These are phyloP conservation scores for Lagenidium giganteum DNA, from an alignment of 352 stramenopile species.

Conservation along the genomic window DNA sequence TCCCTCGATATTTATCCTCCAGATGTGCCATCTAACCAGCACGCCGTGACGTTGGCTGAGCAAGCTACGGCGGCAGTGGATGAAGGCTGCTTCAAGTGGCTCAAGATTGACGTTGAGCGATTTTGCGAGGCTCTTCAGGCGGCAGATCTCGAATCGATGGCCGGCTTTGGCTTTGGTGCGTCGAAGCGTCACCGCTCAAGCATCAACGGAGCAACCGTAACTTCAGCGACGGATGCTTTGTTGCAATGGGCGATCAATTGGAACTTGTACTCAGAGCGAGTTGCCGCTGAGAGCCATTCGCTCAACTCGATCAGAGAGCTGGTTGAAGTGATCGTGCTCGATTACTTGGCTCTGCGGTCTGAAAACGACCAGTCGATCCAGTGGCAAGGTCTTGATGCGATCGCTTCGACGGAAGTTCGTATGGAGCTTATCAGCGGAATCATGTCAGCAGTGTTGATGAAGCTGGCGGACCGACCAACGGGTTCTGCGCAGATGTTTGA, in stretches of 20 bases:
- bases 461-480: slow-evolving; percentile 45
- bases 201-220: slow-evolving; percentile 20
- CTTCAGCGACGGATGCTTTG: slow-evolving; percentile 22
- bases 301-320: slow-evolving; percentile 76
- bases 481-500: slow-evolving; percentile 72
- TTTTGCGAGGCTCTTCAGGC: slow-evolving; percentile 63
- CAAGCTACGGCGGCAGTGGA: slow-evolving; percentile 50
- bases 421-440: slow-evolving; percentile 62
- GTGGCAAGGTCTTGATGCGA: slow-evolving; percentile 53
- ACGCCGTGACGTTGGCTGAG: slow-evolving; percentile 65
- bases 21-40: slow-evolving; percentile 57
- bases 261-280: slow-evolving; percentile 82
- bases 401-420: slow-evolving; percentile 51
- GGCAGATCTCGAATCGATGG: slow-evolving; percentile 41
- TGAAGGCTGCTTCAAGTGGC: slow-evolving; percentile 74
- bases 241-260: slow-evolving; percentile 78
- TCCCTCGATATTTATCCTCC: slow-evolving; percentile 60
- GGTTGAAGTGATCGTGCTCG: slow-evolving; percentile 71
- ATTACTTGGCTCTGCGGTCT: slow-evolving; percentile 47
- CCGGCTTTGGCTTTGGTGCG: slow-evolving; percentile 26
- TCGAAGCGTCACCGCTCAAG: slow-evolving; percentile 65
- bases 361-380: slow-evolving; percentile 23
- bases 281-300: slow-evolving; percentile 73
- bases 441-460: slow-evolving; percentile 49
- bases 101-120: slow-evolving; percentile 71